Percentiles rank a stretch among this genome's conserved stretches.
These are phyloP conservation scores for Stagonosporopsis rhizophila DNA, from an alignment of 2,329 filamentous ascomycete genomes.

Conservation along the genomic window DNA sequence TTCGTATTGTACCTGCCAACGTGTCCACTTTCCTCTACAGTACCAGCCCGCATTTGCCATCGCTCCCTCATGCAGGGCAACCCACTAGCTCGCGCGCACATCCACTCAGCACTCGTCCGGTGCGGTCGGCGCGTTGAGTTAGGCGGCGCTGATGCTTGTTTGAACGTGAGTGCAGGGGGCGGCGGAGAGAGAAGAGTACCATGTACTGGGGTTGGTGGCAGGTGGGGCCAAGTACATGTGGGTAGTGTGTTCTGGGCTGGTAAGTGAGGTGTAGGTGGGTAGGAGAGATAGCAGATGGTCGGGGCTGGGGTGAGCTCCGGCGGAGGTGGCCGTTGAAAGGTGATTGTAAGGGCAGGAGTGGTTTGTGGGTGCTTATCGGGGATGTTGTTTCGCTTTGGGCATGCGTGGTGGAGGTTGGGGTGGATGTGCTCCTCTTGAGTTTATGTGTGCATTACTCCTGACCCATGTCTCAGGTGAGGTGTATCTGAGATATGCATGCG, in stretches of 20 bases:
- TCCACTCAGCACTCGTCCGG: background rate
- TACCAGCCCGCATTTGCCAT: background rate
- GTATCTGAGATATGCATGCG: no score
- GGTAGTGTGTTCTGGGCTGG: background rate
- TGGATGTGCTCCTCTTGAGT: background rate
- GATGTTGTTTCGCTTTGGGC: background rate
- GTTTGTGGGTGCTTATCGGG: background rate
- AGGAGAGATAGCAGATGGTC: background rate
- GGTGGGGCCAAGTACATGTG: background rate
- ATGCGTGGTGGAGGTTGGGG: background rate
- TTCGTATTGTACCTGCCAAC: background rate
- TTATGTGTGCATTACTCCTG: background rate
- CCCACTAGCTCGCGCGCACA: background rate
- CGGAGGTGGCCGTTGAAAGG: conserved; percentile 7
- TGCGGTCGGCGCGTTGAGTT: background rate
- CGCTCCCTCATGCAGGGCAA: background rate
- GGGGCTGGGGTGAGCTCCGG: background rate
- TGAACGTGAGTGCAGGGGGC: conserved; percentile 8
- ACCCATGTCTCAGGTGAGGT: no score
- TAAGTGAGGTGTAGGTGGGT: background rate
- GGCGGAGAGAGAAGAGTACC: no score
- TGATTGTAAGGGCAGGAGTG: background rate
- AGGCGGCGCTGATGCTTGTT: conserved; percentile 12
- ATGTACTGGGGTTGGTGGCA: conserved; percentile 5
- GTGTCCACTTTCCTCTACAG: background rate